phyloP scores from a whole-genome alignment of 2,329 filamentous ascomycete species.

The Mollisia scopiformis region DNA sequence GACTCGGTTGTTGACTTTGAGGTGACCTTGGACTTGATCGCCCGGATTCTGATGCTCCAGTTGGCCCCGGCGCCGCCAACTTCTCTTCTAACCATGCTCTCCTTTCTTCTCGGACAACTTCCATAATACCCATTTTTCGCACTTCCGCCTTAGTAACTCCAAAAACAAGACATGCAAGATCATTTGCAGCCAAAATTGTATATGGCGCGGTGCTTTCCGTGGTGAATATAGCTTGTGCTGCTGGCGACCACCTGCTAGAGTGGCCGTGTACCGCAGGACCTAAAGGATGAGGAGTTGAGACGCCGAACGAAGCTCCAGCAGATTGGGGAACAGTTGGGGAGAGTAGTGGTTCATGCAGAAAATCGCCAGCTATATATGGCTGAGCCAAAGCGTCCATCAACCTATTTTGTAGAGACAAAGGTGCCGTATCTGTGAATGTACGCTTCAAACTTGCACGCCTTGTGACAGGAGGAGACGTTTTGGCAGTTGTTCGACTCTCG shows the following conservation, averaged over 20 bases:
- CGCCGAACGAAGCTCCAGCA: conserved; percentile 34
- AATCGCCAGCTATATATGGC: conserved; percentile 54
- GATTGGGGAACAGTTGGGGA: conserved; percentile 49
- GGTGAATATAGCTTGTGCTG: conserved; percentile 95
- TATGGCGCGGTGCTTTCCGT: conserved; percentile 90
- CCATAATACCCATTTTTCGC: conserved; percentile 89
- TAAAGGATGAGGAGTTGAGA: conserved; percentile 37
- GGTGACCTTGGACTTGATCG: conserved; percentile 26
- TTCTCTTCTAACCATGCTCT: conserved; percentile 89
- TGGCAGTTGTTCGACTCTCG: conserved; percentile 55
- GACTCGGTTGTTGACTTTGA: conserved; percentile 34
- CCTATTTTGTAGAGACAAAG: conserved; percentile 76
- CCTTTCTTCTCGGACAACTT: conserved; percentile 89
- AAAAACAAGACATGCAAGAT: conserved; percentile 95
- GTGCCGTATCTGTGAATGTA: conserved; percentile 82
- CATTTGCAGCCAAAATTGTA: conserved; percentile 96
- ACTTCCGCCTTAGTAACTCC: conserved; percentile 98
- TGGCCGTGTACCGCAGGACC: conserved; percentile 77
- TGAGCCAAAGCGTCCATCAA: conserved; percentile 84
- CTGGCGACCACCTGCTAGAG: conserved; percentile 85
- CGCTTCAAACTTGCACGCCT: conserved; percentile 75
- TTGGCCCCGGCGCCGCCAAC: conserved; percentile 65
- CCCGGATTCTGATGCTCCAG: conserved; percentile 35
- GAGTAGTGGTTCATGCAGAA: conserved; percentile 30
- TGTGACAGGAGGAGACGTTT: conserved; percentile 57